Evolutionary conservation across 139 green algal genomes (phyloP).

Genomic region (Tetradesmus obliquus): DNA sequence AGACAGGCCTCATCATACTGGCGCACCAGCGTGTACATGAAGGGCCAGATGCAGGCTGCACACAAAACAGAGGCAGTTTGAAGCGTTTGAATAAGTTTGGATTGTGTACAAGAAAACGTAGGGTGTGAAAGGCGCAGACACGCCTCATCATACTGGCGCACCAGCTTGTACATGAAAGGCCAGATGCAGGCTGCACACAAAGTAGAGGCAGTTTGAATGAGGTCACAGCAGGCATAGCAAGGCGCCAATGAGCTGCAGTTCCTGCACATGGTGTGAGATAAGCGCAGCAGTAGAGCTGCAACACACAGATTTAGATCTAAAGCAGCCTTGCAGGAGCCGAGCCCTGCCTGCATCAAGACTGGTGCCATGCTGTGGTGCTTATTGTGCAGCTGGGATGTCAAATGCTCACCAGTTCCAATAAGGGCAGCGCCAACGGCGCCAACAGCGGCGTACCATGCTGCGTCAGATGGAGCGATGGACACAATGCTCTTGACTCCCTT

Average conservation of each 20-base stretch:
- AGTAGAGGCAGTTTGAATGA: too few species aligned
- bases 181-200: background rate
- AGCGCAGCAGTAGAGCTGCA: too few species aligned
- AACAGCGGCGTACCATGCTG: slow-evolving; percentile 20
- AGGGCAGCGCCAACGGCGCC: background rate
- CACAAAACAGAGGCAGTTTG: background rate
- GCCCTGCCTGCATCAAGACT: too few species aligned
- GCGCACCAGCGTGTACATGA: background rate
- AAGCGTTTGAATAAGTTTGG: background rate
- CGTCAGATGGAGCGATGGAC: background rate
- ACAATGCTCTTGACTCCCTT: slow-evolving; percentile 37
- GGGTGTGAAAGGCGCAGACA: background rate
- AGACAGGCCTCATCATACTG: background rate
- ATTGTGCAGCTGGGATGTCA: background rate
- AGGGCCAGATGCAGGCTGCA: background rate
- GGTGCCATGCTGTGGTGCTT: too few species aligned
- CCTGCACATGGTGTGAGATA: too few species aligned
- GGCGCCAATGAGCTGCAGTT: too few species aligned
- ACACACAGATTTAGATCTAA: too few species aligned
- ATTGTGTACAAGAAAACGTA: too few species aligned
- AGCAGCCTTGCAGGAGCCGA: too few species aligned
- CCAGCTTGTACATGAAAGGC: background rate
- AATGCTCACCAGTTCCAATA: background rate
- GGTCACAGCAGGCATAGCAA: too few species aligned
- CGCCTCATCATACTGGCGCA: background rate